phyloP scores from a whole-genome alignment of 176 grass and related monocot genomes.

The Tillandsia leiboldiana region DNA sequence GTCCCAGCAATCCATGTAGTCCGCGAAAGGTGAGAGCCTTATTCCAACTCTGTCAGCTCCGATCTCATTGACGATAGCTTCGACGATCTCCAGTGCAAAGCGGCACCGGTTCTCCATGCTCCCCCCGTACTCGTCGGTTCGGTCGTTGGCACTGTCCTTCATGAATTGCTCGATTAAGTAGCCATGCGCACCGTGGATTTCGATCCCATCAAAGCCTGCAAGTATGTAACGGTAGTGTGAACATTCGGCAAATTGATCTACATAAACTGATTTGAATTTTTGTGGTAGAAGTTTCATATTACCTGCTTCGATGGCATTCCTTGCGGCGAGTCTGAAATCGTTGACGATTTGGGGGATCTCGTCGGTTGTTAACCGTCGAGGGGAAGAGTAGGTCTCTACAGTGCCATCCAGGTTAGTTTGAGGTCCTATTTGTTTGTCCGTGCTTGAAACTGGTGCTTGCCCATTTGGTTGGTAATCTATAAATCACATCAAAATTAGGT shows the following conservation, averaged over 20 bases:
- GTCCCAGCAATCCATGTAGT: constrained; percentile 34
- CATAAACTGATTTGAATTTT: neutral
- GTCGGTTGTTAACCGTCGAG: constrained; percentile 17
- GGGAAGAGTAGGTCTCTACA: neutral
- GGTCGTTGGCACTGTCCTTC: constrained; percentile 12
- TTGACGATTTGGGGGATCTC: constrained; percentile 26
- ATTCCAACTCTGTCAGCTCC: neutral
- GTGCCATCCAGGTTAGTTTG: neutral
- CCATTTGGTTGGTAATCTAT: constrained; percentile 20
- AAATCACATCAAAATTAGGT: no score
- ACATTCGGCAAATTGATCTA: neutral
- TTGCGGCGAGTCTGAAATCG: constrained; percentile 25
- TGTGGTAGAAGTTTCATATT: no score
- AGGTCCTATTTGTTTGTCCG: constrained; percentile 5
- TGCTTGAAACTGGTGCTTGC: constrained; percentile 15
- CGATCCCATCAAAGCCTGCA: neutral
- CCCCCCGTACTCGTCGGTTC: constrained; percentile 10
- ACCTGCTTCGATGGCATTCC: constrained; percentile 31
- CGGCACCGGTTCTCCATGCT: constrained; percentile 14
- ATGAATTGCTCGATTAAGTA: constrained; percentile 12
- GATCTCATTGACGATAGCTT: neutral
- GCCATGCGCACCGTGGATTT: constrained; percentile 12
- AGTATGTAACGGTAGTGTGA: neutral
- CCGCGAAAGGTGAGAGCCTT: constrained; percentile 11
- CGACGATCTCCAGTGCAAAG: constrained; percentile 1